A percentile compares a stretch with the other conserved stretches of the same genome.
These are phyloP conservation scores for Epichloe festucae DNA, from an alignment of 2,329 filamentous ascomycete genomes.

Conservation along the genomic window DNA sequence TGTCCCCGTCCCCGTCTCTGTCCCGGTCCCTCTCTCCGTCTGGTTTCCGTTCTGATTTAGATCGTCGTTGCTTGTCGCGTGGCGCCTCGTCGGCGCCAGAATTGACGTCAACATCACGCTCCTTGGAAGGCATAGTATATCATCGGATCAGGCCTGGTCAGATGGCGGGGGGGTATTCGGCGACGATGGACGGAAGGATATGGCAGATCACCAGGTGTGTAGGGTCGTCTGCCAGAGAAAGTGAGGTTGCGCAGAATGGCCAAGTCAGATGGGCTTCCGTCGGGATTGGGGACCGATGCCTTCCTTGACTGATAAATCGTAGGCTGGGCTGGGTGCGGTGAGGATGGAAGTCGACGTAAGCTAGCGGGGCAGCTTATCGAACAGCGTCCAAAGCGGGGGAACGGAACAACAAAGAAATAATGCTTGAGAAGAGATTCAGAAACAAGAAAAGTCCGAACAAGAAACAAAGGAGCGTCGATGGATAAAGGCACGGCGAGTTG, in stretches of 20 bases:
- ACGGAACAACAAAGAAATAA: neutral
- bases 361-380: neutral
- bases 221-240: neutral
- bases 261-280: neutral
- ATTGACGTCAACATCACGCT: slow-evolving; percentile 27
- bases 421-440: neutral
- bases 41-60: slow-evolving; percentile 25
- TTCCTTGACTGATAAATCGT: neutral
- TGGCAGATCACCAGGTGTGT: neutral
- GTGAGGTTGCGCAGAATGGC: neutral
- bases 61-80: slow-evolving; percentile 27
- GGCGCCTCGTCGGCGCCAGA: slow-evolving; percentile 21
- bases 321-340: slow-evolving; percentile 1
- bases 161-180: neutral
- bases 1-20: slow-evolving; percentile 14
- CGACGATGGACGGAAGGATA: neutral
- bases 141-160: slow-evolving; percentile 12
- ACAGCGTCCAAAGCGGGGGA: neutral
- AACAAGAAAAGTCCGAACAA: neutral
- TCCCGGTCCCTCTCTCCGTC: slow-evolving; percentile 9
- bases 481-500: neutral
- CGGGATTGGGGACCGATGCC: neutral
- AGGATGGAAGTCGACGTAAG: neutral
- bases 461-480: neutral
- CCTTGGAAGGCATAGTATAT: slow-evolving; percentile 27